Percentiles rank a stretch among this genome's conserved stretches.
Evolutionary conservation across 805 yeast genomes (phyloP).

Genomic region (Hemisphaericaspora nanyangensis): DNA sequence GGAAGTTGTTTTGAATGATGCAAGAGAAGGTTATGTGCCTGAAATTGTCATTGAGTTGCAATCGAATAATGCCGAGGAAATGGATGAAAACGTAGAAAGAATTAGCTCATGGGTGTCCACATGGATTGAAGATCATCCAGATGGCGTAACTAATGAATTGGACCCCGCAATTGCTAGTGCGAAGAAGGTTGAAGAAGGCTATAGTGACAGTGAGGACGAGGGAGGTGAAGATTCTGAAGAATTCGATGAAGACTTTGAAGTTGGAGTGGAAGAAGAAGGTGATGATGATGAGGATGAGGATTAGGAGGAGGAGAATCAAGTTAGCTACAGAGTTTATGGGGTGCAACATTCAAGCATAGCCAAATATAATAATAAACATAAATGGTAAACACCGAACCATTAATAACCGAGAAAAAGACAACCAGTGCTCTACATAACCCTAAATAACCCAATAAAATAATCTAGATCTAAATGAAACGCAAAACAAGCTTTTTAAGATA

Average conservation of each 20-base stretch:
- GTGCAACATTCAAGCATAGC: too few species aligned
- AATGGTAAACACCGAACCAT: too few species aligned
- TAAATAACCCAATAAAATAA: too few species aligned
- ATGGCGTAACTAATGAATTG: conserved; percentile 31
- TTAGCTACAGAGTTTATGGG: too few species aligned
- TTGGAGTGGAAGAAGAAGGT: conserved; percentile 10
- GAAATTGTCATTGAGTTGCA: conserved; percentile 78
- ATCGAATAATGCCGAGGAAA: conserved; percentile 69
- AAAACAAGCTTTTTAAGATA: conserved; percentile 29
- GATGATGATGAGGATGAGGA: conserved; percentile 8
- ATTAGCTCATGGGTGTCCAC: conserved; percentile 67
- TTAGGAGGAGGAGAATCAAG: conserved; percentile 3
- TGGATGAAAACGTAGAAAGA: conserved; percentile 80
- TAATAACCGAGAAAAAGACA: too few species aligned
- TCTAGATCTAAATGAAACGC: conserved; percentile 6
- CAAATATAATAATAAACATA: too few species aligned
- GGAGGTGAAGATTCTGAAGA: conserved; percentile 8
- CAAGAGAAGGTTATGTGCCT: conserved; percentile 73
- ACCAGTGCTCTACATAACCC: too few species aligned
- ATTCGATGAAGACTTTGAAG: conserved; percentile 11
- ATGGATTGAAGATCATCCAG: conserved; percentile 60
- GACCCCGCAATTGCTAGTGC: conserved; percentile 14
- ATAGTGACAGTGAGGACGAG: conserved; percentile 11
- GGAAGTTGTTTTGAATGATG: conserved; percentile 87
- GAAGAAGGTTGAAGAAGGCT: conserved; percentile 11